A percentile compares a stretch with the other conserved stretches of the same genome.
Conservation (phyloP, 345 rosid species). For the Isatis tinctoria region DNA sequence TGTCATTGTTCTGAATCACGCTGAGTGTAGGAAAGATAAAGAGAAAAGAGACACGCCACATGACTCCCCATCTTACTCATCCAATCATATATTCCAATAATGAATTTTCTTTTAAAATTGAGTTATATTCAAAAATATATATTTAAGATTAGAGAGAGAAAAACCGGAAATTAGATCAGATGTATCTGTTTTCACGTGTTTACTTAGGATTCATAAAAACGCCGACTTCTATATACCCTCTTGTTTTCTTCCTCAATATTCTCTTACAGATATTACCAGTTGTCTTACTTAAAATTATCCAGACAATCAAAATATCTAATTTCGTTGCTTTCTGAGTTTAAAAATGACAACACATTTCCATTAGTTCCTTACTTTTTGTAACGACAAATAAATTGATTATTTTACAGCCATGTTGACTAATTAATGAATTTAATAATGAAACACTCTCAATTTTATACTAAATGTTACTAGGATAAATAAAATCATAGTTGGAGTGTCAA, state of each 20-base stretch:
- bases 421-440: not conserved
- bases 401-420: not conserved
- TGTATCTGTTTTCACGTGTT: conserved; percentile 19
- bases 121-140: not conserved
- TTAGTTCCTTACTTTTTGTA: not conserved
- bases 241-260: conserved; percentile 2
- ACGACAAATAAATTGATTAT: not conserved
- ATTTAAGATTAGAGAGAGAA: not conserved
- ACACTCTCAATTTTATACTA: not conserved
- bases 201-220: not conserved
- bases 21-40: conserved; percentile 18
- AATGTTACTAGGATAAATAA: not conserved
- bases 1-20: conserved; percentile 30
- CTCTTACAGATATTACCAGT: not conserved
- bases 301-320: not conserved
- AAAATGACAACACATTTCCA: not conserved
- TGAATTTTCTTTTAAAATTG: not conserved
- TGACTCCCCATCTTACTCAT: conserved; percentile 18
- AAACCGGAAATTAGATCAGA: not conserved
- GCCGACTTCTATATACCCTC: not conserved
- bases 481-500: not conserved
- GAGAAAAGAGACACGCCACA: conserved; percentile 28
- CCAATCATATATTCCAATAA: conserved; percentile 17
- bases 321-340: not conserved
- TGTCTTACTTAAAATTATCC: not conserved